Base-by-base conservation (phyloP, 1,139 yeast genomes). In the Sugiyamaella castrensis region DNA sequence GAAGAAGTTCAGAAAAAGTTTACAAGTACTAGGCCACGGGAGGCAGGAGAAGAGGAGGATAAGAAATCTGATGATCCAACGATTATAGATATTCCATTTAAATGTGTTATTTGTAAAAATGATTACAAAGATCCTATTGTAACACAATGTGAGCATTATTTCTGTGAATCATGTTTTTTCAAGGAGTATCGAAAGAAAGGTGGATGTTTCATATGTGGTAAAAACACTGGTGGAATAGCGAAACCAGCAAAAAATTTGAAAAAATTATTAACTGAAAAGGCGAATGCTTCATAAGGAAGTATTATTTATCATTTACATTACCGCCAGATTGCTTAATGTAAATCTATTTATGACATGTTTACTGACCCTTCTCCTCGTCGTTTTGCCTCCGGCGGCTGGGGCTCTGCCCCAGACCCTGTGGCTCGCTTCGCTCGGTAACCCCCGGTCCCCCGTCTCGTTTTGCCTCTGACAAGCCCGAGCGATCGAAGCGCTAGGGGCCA, bases 81-180 rank as follows among this genome's bases (percentile, higher is more conserved):
- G 26, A 19, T 35, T 10, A 38, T 41, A 12, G 69, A 66, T 1
- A 66, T 79, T 0, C 87, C 89, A 0, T 81, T 79, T 67, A 77
- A 76, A 56, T 86, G 95, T 64, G 77, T 77, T 0, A 62, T 86
- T 4, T 87, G 95, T 64, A 73, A 77, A 53, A 55, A 71, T 0
- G 81, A 77, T 55, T 84, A 83, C 61, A 71, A 69, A 40, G 57
- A 56, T 6, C 92, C 94, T 0, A 75, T 86, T 1, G 76, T 73
- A 49, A 82, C 94, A 0, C 67, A 63, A 13, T 87, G 95, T 64
- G 74, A 73, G 2, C 95, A 87, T 62, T 69, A 79, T 42, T 86
- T 76, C 60, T 87, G 95, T 60, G 80, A 80, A 56, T 51, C 54
- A 5, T 87, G 95, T 61, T 86, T 82, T 61, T 62, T 82, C 57